Evolutionary conservation across 1,284 basidiomycete genomes (phyloP), one percentile per base, ranked within the genome.

Genomic region (Apiotrichum sp.): DNA sequence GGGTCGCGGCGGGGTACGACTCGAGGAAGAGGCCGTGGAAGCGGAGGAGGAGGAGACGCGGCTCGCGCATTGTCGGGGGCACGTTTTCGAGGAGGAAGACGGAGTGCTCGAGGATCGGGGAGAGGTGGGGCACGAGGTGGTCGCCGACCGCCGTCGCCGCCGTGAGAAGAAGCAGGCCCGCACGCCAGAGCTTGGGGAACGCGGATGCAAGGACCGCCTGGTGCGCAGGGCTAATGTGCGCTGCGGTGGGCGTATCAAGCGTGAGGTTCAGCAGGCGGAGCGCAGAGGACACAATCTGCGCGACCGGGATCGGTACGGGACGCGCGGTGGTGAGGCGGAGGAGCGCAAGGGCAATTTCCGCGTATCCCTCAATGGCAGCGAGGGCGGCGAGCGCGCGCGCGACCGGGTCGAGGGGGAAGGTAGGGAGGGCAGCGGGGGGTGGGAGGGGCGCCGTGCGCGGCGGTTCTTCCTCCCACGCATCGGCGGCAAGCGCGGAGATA

Each of bases 281-380:
- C 5, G 70, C 70, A 4, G 78, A 61, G 0, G 67, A 58, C 7
- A 78, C 68, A 10, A 80, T 58, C 48, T 69, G 65, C 6, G 88
- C 88, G 11, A 89, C 68, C 0, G 91, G 88, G 2, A 93, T 69
- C 45, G 83, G 80, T 1, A 93, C 85, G 7, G 88, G 83, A 14
- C 89, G 82, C 43, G 79, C 75, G 2, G 81, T 82, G 0, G 81
- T 75, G 11, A 82, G 78, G 48, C 87, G 88, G 29, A 54, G 44
- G 1, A 74, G 54, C 4, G 68, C 65, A 1, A 69, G 53, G 3
- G 66, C 58, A 9, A 63, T 55, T 45, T 70, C 69, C 0, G 61
- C 52, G 47, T 64, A 68, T 1, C 71, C 70, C 47, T 72, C 69
- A 0, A 71, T 51, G 39, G 63, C 62, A 6, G 56, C 52, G 11